Base-by-base conservation (phyloP, 768 basidiomycete genomes). In the Pholiota conissans region DNA sequence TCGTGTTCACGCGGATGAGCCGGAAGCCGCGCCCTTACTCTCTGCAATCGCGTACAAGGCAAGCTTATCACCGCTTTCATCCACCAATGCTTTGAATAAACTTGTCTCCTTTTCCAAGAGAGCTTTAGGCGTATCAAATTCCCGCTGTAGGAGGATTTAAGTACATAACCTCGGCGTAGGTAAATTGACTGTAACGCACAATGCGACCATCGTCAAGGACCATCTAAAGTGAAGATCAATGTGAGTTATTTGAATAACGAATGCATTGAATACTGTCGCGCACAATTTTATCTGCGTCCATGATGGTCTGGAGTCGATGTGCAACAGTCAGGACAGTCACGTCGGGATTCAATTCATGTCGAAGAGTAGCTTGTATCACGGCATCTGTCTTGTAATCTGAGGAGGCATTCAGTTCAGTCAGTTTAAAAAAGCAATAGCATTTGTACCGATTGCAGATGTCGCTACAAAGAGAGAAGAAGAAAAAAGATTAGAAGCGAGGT, bases 351-450 rank as follows among this genome's bases (percentile, higher is more conserved):
- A 90, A 83, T 65, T 87, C 84, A 58, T 80, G 76, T 22, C 88
- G 79, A 50, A 91, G 85, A 1, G 87, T 85, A 29, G 78, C 75
- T 65, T 91, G 89, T 52, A 90, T 89, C 64, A 86, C 80, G 6
- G 82, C 71, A 63, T 90, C 89, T 16, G 88, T 89, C 55, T 79
- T 77, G 60, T 82, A 79, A 65, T 87, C 85, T 75, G n/a, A 45
- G 6, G 30, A 18, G 14, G 5, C n/a, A n/a, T 32, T 3, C 14
- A 20, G n/a, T 9, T 48, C 24, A 37, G 22, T 6, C 28, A 34
- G 6, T 32, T 42, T 3, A 11, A 13, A 10, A 20, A 14, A 51
- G 28, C 40, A 55, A 30, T 26, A 29, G 9, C 16, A 16, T 22
- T 57, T 67, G 11, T 54, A 82, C 83, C 78, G 35, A 79, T 77